phyloP scores from a whole-genome alignment of 176 grass and related monocot species.

The Oryza longistaminata region DNA sequence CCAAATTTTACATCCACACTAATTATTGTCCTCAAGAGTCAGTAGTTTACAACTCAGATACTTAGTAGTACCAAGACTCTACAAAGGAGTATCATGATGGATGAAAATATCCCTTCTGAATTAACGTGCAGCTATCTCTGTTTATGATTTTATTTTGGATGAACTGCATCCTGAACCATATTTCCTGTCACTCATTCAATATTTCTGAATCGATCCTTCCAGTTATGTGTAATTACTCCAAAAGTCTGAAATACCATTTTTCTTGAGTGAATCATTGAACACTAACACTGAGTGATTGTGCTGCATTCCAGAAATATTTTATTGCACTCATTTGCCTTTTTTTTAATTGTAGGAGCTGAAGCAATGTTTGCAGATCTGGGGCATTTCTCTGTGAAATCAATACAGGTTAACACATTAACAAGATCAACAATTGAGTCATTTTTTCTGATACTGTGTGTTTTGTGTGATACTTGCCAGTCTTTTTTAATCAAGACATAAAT shows the following conservation, averaged over 20 bases:
- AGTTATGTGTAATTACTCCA: conserved; percentile 6
- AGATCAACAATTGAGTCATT: background rate
- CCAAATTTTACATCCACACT: background rate
- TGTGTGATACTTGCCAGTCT: background rate
- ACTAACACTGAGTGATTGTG: background rate
- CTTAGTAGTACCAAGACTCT: background rate
- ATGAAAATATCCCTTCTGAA: conserved; percentile 1
- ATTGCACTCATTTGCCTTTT: conserved; percentile 24
- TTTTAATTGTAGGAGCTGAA: conserved; percentile 82
- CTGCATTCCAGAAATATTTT: background rate
- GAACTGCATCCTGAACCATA: conserved; percentile 2
- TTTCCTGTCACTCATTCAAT: background rate
- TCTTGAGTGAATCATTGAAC: background rate
- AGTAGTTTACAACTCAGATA: conserved; percentile 3
- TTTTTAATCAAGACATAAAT: background rate
- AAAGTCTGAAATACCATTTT: background rate
- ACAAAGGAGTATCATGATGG: background rate
- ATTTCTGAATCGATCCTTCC: background rate
- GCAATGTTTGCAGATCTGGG: conserved; percentile 99
- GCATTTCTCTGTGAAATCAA: conserved; percentile 98
- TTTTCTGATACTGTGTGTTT: background rate
- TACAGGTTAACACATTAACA: conserved; percentile 65
- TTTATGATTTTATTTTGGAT: background rate
- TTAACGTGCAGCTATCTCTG: background rate
- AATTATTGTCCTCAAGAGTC: background rate